A percentile compares a stretch with the other conserved stretches of the same genome.
phyloP scores from a whole-genome alignment of 495 filamentous ascomycete species.

The Neurospora sp. region DNA sequence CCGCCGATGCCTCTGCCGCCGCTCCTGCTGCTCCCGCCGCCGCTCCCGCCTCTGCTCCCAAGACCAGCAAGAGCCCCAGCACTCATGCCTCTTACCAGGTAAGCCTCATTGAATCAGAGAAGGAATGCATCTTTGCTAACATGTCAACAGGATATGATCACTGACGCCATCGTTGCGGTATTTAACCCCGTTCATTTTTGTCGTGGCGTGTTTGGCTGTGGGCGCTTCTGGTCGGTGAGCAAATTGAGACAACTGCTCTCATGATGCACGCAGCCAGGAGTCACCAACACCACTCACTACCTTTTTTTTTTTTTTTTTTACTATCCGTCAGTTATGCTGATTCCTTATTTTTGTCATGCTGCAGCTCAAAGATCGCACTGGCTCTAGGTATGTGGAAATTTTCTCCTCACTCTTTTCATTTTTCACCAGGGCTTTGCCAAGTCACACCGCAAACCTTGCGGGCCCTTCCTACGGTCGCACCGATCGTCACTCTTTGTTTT shows the following conservation, averaged over 20 bases:
- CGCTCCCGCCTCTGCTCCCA: conserved; percentile 2
- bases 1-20: background rate
- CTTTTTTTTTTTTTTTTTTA: background rate
- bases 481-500: conserved; percentile 1
- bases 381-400: conserved; percentile 45
- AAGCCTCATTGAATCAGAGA: conserved; percentile 23
- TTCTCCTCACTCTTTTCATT: conserved; percentile 1
- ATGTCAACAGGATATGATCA: conserved; percentile 50
- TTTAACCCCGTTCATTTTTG: conserved; percentile 31
- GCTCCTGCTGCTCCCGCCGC: background rate
- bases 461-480: background rate
- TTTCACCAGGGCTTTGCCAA: conserved; percentile 4
- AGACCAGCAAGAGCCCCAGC: conserved; percentile 22
- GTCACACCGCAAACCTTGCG: background rate
- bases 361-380: conserved; percentile 57
- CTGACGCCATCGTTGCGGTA: conserved; percentile 56
- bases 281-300: background rate
- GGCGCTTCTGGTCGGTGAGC: conserved; percentile 7
- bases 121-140: conserved; percentile 30
- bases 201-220: conserved; percentile 25
- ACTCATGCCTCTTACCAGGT: conserved; percentile 48
- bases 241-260: conserved; percentile 12
- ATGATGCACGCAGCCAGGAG: conserved; percentile 9
- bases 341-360: conserved; percentile 20
- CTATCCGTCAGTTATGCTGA: conserved; percentile 29